These are phyloP conservation scores for Biscogniauxia mediterranea DNA, from an alignment of 2,329 filamentous ascomycete genomes.

Conservation along the genomic window DNA sequence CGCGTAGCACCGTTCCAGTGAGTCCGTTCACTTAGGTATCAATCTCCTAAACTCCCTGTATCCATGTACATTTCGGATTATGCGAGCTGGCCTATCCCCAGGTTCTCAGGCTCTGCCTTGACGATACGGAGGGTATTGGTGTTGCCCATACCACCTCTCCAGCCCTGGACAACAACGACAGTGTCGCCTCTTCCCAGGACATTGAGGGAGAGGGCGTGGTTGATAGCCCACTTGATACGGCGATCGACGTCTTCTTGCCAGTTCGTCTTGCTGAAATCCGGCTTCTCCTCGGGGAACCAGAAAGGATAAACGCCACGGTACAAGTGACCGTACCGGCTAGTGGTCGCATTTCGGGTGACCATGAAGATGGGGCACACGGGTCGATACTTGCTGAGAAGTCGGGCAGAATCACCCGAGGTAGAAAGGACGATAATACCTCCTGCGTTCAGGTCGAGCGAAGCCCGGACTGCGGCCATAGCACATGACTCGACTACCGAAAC, in stretches of 20 bases:
- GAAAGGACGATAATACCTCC: slow-evolving; percentile 95
- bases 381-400: slow-evolving; percentile 96
- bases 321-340: slow-evolving; percentile 87
- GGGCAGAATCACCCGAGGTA: slow-evolving; percentile 91
- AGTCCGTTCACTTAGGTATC: neutral
- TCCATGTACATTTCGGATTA: slow-evolving; percentile 13
- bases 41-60: neutral
- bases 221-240: slow-evolving; percentile 95
- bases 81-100: slow-evolving; percentile 51
- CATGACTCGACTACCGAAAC: slow-evolving; percentile 89
- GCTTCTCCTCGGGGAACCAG: slow-evolving; percentile 89
- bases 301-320: slow-evolving; percentile 99
- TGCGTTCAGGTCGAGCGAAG: slow-evolving; percentile 93
- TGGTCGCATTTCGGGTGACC: slow-evolving; percentile 84
- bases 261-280: slow-evolving; percentile 86
- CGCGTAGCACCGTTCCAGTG: neutral
- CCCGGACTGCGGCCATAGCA: slow-evolving; percentile 94
- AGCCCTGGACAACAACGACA: slow-evolving; percentile 83
- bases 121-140: slow-evolving; percentile 76
- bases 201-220: slow-evolving; percentile 78
- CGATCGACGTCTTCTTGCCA: slow-evolving; percentile 99
- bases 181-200: slow-evolving; percentile 71
- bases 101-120: slow-evolving; percentile 58
- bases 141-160: slow-evolving; percentile 89
- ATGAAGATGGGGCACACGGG: slow-evolving; percentile 99